These are phyloP conservation scores for Geotrichum candidum DNA, from an alignment of 1,139 yeast genomes.

Conservation along the genomic window DNA sequence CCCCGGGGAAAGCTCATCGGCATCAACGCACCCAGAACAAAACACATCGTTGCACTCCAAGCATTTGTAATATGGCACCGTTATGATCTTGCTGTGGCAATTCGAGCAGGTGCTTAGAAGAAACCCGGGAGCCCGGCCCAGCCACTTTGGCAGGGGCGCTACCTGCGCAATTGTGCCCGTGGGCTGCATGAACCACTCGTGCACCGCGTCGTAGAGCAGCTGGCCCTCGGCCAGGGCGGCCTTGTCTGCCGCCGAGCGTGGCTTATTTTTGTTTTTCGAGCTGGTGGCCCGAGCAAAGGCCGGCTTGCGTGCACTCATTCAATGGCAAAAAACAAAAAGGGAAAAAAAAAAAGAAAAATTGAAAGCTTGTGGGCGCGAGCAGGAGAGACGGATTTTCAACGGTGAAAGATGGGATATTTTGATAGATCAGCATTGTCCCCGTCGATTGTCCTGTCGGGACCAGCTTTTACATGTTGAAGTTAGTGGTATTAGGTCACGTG, in stretches of 20 bases:
- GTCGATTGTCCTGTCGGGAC: no score
- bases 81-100: not conserved
- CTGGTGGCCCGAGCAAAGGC: not conserved
- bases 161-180: not conserved
- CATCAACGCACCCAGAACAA: not conserved
- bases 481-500: no score
- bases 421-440: no score
- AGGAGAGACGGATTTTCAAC: no score
- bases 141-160: not conserved
- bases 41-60: not conserved
- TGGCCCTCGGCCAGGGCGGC: not conserved
- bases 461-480: no score
- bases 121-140: not conserved
- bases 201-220: not conserved
- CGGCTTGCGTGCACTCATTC: not conserved
- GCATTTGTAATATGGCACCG: constrained; percentile 5
- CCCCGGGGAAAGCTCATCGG: not conserved
- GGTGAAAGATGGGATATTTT: no score
- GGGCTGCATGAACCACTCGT: not conserved
- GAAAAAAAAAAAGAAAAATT: no score
- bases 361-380: no score
- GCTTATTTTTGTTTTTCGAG: not conserved
- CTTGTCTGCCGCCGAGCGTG: not conserved
- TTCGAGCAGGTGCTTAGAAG: not conserved
- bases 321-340: no score